Conservation (phyloP, 129 eudicot genomes). For the Mikania micrantha region DNA sequence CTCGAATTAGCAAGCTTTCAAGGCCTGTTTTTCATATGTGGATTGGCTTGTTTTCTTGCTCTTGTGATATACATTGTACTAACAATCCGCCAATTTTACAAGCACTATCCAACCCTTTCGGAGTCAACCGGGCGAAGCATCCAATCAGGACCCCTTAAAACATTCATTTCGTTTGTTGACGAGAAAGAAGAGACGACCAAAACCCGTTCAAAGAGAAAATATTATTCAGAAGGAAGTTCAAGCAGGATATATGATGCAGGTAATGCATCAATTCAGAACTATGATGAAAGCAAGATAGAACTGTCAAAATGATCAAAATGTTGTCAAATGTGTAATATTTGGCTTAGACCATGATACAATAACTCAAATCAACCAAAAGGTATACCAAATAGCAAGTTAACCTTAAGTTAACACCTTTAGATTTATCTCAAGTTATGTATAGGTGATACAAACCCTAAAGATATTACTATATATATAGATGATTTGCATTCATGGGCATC, state of each 20-base stretch:
- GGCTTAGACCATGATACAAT: no score
- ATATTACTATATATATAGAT: no score
- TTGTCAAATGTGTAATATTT: no score
- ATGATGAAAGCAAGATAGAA: slow-evolving; percentile 12
- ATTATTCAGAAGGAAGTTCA: slow-evolving; percentile 32
- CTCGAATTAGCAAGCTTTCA: slow-evolving; percentile 59
- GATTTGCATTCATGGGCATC: no score
- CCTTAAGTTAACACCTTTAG: no score
- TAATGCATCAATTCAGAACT: slow-evolving; percentile 22
- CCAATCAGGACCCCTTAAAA: slow-evolving; percentile 37
- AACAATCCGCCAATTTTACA: slow-evolving; percentile 27
- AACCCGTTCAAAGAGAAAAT: slow-evolving; percentile 39
- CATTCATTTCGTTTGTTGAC: slow-evolving; percentile 49
- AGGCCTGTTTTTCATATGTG: slow-evolving; percentile 65
- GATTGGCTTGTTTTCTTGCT: slow-evolving; percentile 52
- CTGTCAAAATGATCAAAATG: slow-evolving; percentile 5
- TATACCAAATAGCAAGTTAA: no score
- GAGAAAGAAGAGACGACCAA: slow-evolving; percentile 46
- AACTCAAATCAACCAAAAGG: no score
- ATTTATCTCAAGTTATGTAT: no score
- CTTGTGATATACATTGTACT: slow-evolving; percentile 39
- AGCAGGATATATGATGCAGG: slow-evolving; percentile 1
- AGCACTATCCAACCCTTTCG: slow-evolving; percentile 16
- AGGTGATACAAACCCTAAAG: no score
- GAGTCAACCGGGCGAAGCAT: slow-evolving; percentile 32